phyloP scores from a whole-genome alignment of 331 rosid genomes.

The Dryas integrifolia region DNA sequence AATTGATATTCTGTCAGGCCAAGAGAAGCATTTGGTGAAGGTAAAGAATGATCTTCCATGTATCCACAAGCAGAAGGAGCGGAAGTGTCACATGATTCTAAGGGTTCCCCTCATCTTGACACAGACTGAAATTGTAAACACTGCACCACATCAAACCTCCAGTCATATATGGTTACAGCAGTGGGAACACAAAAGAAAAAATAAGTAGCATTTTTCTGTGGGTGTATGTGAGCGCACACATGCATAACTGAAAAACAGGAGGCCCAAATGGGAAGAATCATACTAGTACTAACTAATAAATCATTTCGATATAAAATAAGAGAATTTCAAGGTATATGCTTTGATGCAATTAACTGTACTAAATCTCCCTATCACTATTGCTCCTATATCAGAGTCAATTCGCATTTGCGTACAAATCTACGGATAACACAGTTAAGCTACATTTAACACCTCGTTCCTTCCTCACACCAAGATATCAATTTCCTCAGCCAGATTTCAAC shows the following conservation, averaged over 20 bases:
- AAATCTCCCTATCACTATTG: not conserved
- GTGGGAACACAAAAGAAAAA: constrained; percentile 9
- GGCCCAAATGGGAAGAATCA: constrained; percentile 21
- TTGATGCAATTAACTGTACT: not conserved
- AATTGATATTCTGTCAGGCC: constrained; percentile 47
- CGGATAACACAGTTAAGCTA: not conserved
- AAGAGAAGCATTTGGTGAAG: constrained; percentile 40
- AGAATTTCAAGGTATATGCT: constrained; percentile 16
- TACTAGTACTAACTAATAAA: constrained; percentile 19
- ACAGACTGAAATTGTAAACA: constrained; percentile 28
- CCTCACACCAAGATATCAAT: not conserved
- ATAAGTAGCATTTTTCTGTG: not conserved
- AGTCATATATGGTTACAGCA: constrained; percentile 33
- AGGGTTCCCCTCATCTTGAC: constrained; percentile 36
- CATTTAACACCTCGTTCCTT: not conserved
- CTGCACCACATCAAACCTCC: constrained; percentile 42
- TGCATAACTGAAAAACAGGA: constrained; percentile 1
- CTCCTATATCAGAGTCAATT: not conserved
- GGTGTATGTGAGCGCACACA: not conserved
- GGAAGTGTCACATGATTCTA: constrained; percentile 52
- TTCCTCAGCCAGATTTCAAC: not conserved
- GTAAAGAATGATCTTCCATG: constrained; percentile 79
- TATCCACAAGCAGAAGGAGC: constrained; percentile 39
- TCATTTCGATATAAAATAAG: not conserved
- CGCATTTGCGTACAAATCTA: not conserved